A percentile compares a stretch with the other conserved stretches of the same genome.
phyloP scores from a whole-genome alignment of 768 basidiomycete species.

The Rhodocollybia butyracea region DNA sequence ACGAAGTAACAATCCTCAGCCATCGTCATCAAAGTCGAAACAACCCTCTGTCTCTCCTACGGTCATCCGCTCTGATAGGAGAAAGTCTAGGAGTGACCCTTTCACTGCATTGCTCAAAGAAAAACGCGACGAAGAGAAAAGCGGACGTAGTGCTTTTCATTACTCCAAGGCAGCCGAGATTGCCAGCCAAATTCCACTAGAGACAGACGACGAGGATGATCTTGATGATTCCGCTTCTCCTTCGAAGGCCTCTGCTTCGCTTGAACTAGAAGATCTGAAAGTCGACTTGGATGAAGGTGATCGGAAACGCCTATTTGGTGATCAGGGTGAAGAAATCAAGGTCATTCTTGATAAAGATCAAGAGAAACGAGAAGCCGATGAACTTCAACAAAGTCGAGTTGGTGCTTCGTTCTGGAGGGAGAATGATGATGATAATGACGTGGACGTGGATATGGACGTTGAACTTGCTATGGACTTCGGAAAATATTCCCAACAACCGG shows the following conservation, averaged over 20 bases:
- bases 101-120: constrained; percentile 54
- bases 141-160: constrained; percentile 32
- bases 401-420: constrained; percentile 12
- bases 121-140: constrained; percentile 38
- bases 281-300: constrained; percentile 27
- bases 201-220: constrained; percentile 31
- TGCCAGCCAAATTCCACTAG: constrained; percentile 27
- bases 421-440: constrained; percentile 7
- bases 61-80: background rate
- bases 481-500: constrained; percentile 16
- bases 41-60: constrained; percentile 3
- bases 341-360: constrained; percentile 43
- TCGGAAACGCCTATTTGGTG: constrained; percentile 34
- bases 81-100: constrained; percentile 37
- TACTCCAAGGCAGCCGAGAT: constrained; percentile 46
- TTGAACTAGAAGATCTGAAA: constrained; percentile 19
- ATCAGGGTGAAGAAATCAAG: constrained; percentile 39
- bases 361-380: constrained; percentile 14
- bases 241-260: constrained; percentile 35
- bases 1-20: background rate
- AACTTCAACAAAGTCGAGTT: constrained; percentile 5
- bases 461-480: constrained; percentile 3
- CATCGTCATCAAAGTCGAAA: background rate
- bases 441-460: constrained; percentile 3
- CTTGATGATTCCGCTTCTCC: constrained; percentile 27